A percentile compares a stretch with the other conserved stretches of the same genome.
Evolutionary conservation across 306 rosid species (phyloP).

Genomic region (Mucuna pruriens): DNA sequence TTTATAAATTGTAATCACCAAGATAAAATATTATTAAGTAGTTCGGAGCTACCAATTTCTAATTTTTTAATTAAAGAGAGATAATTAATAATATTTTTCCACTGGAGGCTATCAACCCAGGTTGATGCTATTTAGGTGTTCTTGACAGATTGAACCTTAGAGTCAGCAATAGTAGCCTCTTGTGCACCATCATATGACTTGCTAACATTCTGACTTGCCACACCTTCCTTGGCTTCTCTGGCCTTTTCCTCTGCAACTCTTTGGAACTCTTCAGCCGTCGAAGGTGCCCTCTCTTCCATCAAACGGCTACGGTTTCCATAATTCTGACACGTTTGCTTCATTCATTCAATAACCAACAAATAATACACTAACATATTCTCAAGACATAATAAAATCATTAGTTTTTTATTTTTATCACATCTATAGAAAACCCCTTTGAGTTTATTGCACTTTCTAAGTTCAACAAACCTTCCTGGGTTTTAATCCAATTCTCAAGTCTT

Average conservation of each 20-base stretch:
- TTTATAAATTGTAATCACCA: constrained; percentile 25
- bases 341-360: background rate
- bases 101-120: too few species aligned
- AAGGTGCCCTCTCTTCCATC: constrained; percentile 52
- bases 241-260: constrained; percentile 52
- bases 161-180: constrained; percentile 16
- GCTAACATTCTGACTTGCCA: background rate
- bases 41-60: too few species aligned
- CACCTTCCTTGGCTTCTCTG: constrained; percentile 27
- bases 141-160: constrained; percentile 29
- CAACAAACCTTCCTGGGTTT: background rate
- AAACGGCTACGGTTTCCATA: constrained; percentile 36
- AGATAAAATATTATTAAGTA: too few species aligned
- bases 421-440: background rate
- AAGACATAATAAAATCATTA: background rate
- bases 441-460: background rate
- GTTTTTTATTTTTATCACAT: background rate
- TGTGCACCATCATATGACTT: constrained; percentile 18
- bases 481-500: background rate
- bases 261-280: constrained; percentile 51
- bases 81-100: too few species aligned
- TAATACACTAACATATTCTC: background rate
- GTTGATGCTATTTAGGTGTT: constrained; percentile 11
- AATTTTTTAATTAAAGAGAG: too few species aligned
- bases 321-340: constrained; percentile 15